These are phyloP conservation scores for Globisporangium rhizosaccharum DNA, from an alignment of 352 stramenopile species.

Conservation along the genomic window DNA sequence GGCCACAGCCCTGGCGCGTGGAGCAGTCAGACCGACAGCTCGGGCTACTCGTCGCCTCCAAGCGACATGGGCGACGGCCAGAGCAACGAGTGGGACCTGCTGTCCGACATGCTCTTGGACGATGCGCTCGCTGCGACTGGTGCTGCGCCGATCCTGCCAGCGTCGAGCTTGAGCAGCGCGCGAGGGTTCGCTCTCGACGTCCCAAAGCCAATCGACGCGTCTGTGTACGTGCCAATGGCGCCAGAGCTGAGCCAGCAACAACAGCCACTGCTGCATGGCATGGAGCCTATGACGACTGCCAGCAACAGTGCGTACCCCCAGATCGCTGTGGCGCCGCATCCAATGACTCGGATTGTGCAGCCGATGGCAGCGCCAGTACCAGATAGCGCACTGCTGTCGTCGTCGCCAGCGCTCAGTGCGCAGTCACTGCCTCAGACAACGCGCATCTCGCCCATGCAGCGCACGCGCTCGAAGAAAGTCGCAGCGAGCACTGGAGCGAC, in stretches of 20 bases:
- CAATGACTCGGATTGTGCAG: too few relatives aligned
- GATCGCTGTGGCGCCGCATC: too few relatives aligned
- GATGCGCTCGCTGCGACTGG: slow-evolving; percentile 22
- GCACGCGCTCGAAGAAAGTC: not conserved
- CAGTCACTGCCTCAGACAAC: not conserved
- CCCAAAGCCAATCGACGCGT: too few relatives aligned
- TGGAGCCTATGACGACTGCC: too few relatives aligned
- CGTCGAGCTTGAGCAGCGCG: not conserved
- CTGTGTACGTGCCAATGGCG: too few relatives aligned
- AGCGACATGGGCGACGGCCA: slow-evolving; percentile 19
- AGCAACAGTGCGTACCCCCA: too few relatives aligned
- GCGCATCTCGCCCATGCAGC: slow-evolving; percentile 1
- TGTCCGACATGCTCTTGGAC: slow-evolving; percentile 51
- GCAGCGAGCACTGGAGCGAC: not conserved
- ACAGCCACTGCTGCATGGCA: not conserved
- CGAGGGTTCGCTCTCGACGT: not conserved
- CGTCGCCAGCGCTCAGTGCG: not conserved
- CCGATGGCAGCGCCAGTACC: not conserved
- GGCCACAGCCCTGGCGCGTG: slow-evolving; percentile 13
- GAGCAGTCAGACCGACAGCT: slow-evolving; percentile 28
- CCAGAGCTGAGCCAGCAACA: not conserved
- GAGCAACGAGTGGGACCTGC: slow-evolving; percentile 45
- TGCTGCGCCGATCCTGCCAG: not conserved
- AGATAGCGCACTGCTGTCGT: not conserved
- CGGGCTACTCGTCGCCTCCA: slow-evolving; percentile 23